Evolutionary conservation across 768 basidiomycete species (phyloP).

Genomic region (Termitomyces sp.): DNA sequence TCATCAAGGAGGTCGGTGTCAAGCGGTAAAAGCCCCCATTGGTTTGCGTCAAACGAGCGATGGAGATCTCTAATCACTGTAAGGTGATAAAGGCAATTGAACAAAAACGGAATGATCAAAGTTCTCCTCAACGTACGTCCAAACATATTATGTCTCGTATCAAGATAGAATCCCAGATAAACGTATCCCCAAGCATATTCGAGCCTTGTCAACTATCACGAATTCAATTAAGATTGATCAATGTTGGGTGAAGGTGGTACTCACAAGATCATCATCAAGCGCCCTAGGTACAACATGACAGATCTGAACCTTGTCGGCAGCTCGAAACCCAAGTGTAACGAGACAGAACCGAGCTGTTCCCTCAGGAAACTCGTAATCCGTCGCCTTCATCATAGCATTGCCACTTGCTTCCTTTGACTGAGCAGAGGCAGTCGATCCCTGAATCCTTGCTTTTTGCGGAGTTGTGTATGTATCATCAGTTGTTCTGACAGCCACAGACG

Average conservation of each 20-base stretch:
- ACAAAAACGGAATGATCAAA: background rate
- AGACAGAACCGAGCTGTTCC: background rate
- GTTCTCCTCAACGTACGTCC: background rate
- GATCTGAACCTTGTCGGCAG: background rate
- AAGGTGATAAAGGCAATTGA: background rate
- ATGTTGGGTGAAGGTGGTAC: background rate
- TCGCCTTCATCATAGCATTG: background rate
- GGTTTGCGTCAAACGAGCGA: background rate
- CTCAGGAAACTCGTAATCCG: background rate
- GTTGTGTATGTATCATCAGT: background rate
- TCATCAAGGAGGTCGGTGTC: background rate
- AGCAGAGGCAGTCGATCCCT: background rate
- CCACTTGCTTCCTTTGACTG: background rate
- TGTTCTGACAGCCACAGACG: background rate
- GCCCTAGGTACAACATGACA: background rate
- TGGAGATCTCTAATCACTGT: background rate
- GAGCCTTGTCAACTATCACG: background rate
- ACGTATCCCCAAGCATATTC: background rate
- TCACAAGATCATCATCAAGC: background rate
- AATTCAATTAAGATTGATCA: background rate
- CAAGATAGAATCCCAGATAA: background rate
- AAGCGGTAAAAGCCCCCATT: background rate
- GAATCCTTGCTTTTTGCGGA: background rate
- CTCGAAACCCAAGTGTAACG: background rate
- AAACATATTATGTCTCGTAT: background rate